Evolutionary conservation across 2,329 filamentous ascomycete genomes (phyloP), one percentile per base, ranked within the genome.

Genomic region (Fulvia fulva): DNA sequence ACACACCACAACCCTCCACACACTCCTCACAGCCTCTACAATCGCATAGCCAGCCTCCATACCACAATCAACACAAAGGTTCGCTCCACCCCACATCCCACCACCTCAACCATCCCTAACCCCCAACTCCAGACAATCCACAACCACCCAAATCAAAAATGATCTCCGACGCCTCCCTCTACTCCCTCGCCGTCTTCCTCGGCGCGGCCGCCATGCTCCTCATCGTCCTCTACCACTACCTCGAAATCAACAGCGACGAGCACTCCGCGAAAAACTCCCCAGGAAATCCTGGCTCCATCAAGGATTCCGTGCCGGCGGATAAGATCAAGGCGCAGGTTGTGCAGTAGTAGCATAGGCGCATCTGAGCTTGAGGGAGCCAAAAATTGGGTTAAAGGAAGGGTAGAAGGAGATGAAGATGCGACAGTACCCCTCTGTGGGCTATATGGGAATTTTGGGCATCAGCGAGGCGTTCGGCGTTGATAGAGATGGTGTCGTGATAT

Each of bases 91-190:
- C 22, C 46, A 50, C 23, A 5, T 6, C 23, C 19, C 46, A 50
- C 30, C 8, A 47, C 4, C n/a, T 23, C 21, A 23, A 23, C 21
- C 44, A 47, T 3, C 14, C 14, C 46, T 16, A n/a, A 9, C 46
- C n/a, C n/a, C n/a, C n/a, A n/a, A n/a, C n/a, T n/a, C n/a, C n/a
- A n/a, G n/a, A n/a, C n/a, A n/a, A n/a, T n/a, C n/a, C n/a, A n/a
- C n/a, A 44, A n/a, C 21, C 41, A 19, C 5, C 28, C 12, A 37
- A 23, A 32, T 5, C 2, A 28, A 89, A 70, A 51, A 99, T 99
- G 94, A 97, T 99, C 74, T 88, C 92, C 74, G 94, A 99, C 85
- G 80, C 83, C 74, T 87, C 94, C 65, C 87, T 99, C 69, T 97
- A 97, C 82, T 84, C 84, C 63, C 85, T 99, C 28, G 92, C 94